A percentile compares a stretch with the other conserved stretches of the same genome.
These are phyloP conservation scores for Xylaria palmicola DNA, from an alignment of 495 filamentous ascomycete genomes.

Conservation along the genomic window DNA sequence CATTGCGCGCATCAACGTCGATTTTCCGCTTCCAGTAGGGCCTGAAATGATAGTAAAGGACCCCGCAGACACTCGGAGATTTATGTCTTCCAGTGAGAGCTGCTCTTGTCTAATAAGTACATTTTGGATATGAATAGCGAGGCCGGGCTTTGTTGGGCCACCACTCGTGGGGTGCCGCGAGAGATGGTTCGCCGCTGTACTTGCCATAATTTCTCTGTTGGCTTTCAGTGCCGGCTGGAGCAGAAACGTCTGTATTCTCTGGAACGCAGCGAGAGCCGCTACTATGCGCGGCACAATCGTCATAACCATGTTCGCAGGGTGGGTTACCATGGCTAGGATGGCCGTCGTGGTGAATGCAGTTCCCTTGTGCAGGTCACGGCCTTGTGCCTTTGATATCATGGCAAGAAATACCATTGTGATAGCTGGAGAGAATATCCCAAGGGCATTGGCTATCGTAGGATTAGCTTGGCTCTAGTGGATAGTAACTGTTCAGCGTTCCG, in stretches of 20 bases:
- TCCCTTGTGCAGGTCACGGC: constrained; percentile 24
- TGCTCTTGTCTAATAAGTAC: constrained; percentile 12
- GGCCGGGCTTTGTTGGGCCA: background rate
- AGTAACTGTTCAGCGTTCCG: background rate
- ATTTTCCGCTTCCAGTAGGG: constrained; percentile 43
- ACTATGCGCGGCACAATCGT: constrained; percentile 37
- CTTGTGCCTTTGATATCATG: constrained; percentile 22
- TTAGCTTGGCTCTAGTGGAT: background rate
- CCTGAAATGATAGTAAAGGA: constrained; percentile 30
- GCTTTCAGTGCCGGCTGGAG: constrained; percentile 17
- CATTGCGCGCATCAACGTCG: constrained; percentile 34
- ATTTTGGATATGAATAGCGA: background rate
- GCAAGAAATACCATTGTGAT: constrained; percentile 41
- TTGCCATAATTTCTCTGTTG: constrained; percentile 5
- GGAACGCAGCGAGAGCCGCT: constrained; percentile 31
- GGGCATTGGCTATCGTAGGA: constrained; percentile 29
- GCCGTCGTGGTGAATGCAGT: constrained; percentile 43
- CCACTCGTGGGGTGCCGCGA: background rate
- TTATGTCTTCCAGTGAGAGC: constrained; percentile 19
- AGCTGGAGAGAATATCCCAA: constrained; percentile 44
- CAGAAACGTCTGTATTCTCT: constrained; percentile 35
- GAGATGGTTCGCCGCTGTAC: too few relatives aligned
- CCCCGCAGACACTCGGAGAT: constrained; percentile 16
- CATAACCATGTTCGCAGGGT: constrained; percentile 46
- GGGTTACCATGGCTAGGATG: constrained; percentile 34